Evolutionary conservation across 164 flowering plant species (phyloP).

Genomic region (Tetracentron sinense): DNA sequence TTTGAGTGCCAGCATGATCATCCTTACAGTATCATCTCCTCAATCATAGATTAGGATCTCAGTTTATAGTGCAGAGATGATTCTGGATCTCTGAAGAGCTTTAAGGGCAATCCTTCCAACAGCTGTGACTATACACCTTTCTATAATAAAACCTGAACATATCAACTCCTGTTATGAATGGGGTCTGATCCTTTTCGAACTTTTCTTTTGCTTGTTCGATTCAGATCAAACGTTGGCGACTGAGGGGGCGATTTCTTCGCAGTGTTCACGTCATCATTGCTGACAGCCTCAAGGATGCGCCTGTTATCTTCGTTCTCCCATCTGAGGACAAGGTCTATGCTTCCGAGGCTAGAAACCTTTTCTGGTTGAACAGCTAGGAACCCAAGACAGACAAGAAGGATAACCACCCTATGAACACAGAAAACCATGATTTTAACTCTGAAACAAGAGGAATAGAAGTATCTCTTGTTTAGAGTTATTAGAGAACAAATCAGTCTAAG

Average conservation of each 20-base stretch:
- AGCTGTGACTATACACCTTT: slow-evolving; percentile 19
- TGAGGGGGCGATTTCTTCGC: slow-evolving; percentile 36
- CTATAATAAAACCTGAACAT: slow-evolving; percentile 12
- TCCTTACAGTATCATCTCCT: slow-evolving; percentile 11
- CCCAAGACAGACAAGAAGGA: slow-evolving; percentile 46
- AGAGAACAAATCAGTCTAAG: slow-evolving; percentile 19
- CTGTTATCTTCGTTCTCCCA: slow-evolving; percentile 21
- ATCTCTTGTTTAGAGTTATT: slow-evolving; percentile 12
- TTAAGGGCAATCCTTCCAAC: slow-evolving; percentile 5
- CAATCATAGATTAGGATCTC: slow-evolving; percentile 17
- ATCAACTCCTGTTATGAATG: slow-evolving; percentile 70
- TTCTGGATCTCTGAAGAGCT: slow-evolving; percentile 16
- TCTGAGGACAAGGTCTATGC: slow-evolving; percentile 45
- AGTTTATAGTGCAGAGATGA: slow-evolving; percentile 22
- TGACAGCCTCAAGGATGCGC: slow-evolving; percentile 21
- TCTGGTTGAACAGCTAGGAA: slow-evolving; percentile 39
- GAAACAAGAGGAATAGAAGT: slow-evolving; percentile 10
- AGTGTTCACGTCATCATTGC: slow-evolving; percentile 28
- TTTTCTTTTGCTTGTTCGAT: slow-evolving; percentile 57
- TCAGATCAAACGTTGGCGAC: slow-evolving; percentile 48
- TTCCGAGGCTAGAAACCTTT: slow-evolving; percentile 40
- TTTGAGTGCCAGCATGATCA: slow-evolving; percentile 18
- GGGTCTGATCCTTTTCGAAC: slow-evolving; percentile 72
- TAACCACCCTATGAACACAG: slow-evolving; percentile 27
- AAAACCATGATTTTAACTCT: slow-evolving; percentile 34